Evolutionary conservation across 108 stramenopile species (phyloP).

Genomic region (Cyclotella choctawhatcheeana): DNA sequence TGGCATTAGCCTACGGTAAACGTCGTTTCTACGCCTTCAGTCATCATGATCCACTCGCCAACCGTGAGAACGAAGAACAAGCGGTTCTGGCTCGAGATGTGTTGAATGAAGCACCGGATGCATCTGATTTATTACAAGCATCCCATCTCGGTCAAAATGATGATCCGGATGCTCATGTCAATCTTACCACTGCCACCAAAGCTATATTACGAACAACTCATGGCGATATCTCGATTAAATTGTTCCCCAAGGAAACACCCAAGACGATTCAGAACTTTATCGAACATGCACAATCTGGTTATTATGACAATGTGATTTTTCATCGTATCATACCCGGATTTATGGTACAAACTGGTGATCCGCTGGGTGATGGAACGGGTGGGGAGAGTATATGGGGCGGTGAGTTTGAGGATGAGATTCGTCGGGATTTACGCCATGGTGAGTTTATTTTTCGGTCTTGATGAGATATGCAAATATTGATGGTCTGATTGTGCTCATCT

Average conservation of each 20-base stretch:
- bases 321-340: constrained; percentile 96
- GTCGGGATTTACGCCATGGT: constrained; percentile 58
- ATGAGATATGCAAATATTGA: neutral
- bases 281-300: constrained; percentile 89
- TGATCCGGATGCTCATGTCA: constrained; percentile 25
- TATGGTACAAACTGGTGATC: constrained; percentile 99
- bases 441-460: neutral
- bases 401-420: constrained; percentile 99
- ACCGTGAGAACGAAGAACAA: constrained; percentile 51
- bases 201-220: constrained; percentile 96
- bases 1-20: constrained; percentile 85
- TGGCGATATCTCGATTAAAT: constrained; percentile 94
- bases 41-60: constrained; percentile 77
- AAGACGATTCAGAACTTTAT: constrained; percentile 96
- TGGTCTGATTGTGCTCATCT: neutral
- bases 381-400: constrained; percentile 99
- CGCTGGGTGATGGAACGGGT: constrained; percentile 99
- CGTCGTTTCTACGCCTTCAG: constrained; percentile 95
- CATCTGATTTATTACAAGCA: constrained; percentile 70
- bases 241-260: constrained; percentile 90
- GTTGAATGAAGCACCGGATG: constrained; percentile 94
- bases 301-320: constrained; percentile 98
- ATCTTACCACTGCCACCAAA: constrained; percentile 52
- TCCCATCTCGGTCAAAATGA: constrained; percentile 48
- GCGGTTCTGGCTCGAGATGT: constrained; percentile 79